Percentiles rank a stretch among this genome's conserved stretches.
phyloP scores from a whole-genome alignment of 2,329 filamentous ascomycete species.

The Talaromyces sp. region DNA sequence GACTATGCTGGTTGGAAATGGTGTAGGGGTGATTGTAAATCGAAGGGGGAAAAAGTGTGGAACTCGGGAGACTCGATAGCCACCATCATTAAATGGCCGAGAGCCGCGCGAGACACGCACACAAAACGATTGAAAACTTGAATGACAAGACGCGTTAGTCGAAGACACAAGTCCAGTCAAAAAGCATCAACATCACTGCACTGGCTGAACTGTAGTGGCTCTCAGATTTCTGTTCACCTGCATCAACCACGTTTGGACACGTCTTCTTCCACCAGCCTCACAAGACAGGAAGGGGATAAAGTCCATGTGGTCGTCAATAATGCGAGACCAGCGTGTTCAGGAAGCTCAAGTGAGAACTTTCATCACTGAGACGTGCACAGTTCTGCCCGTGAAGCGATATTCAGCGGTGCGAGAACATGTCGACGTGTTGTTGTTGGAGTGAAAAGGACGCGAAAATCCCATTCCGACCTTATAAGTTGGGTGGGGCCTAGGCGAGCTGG shows the following conservation, averaged over 20 bases:
- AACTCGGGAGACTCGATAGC: not conserved
- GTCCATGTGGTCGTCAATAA: slow-evolving; percentile 19
- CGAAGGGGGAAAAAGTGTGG: not conserved
- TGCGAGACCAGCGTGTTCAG: slow-evolving; percentile 22
- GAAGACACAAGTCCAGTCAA: not conserved
- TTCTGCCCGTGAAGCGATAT: not conserved
- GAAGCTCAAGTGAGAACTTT: slow-evolving; percentile 31
- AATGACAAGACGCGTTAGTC: not conserved
- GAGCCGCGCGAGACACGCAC: not conserved
- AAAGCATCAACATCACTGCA: slow-evolving; percentile 3
- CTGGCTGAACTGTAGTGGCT: slow-evolving; percentile 19
- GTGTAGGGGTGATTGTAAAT: not conserved
- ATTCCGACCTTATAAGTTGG: not conserved
- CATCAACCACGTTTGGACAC: slow-evolving; percentile 32
- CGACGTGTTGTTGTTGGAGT: not conserved
- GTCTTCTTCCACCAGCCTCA: slow-evolving; percentile 33
- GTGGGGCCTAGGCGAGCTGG: slow-evolving; percentile 8
- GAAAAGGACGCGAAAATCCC: not conserved
- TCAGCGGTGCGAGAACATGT: not conserved
- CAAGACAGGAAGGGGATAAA: slow-evolving; percentile 30
- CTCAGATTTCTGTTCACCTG: slow-evolving; percentile 47
- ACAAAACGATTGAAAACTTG: not conserved
- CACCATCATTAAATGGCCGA: slow-evolving; percentile 9
- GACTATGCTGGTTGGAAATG: slow-evolving; percentile 1
- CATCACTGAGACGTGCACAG: slow-evolving; percentile 34